Evolutionary conservation across 225 moss, liverwort and hornwort species (phyloP).

Genomic region (Pseudisothecium myosuroides): DNA sequence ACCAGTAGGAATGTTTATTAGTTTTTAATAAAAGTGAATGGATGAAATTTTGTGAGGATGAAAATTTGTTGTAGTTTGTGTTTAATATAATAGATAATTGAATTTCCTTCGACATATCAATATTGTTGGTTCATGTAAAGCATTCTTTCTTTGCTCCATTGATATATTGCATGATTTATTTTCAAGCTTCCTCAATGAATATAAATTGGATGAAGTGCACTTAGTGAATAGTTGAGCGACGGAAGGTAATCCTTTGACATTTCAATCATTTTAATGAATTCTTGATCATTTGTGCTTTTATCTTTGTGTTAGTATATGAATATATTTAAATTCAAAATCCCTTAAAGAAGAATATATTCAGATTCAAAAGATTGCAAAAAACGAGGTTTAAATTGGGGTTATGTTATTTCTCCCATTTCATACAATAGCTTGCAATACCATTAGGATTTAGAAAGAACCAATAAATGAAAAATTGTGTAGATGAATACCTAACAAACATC

Average conservation of each 20-base stretch:
- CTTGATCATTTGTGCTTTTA: background rate
- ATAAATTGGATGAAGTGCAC: no score
- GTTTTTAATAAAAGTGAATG: background rate
- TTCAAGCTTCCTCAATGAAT: background rate
- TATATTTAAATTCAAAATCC: no score
- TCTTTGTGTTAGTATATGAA: background rate
- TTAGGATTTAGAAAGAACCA: background rate
- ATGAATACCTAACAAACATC: background rate
- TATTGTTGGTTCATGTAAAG: background rate
- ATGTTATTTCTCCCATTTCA: background rate
- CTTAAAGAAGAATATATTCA: no score
- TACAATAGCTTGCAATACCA: background rate
- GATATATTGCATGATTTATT: background rate
- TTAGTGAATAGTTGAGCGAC: no score
- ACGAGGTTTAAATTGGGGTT: background rate
- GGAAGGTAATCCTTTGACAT: fast-evolving
- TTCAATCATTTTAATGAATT: background rate
- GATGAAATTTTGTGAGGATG: background rate
- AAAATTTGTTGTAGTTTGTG: background rate
- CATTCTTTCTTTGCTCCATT: background rate
- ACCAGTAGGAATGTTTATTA: no score
- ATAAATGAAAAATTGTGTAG: background rate
- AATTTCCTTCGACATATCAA: background rate
- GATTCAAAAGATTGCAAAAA: background rate
- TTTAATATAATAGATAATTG: background rate